Evolutionary conservation across 2,329 filamentous ascomycete genomes (phyloP).

Genomic region (Neocucurbitaria cava): DNA sequence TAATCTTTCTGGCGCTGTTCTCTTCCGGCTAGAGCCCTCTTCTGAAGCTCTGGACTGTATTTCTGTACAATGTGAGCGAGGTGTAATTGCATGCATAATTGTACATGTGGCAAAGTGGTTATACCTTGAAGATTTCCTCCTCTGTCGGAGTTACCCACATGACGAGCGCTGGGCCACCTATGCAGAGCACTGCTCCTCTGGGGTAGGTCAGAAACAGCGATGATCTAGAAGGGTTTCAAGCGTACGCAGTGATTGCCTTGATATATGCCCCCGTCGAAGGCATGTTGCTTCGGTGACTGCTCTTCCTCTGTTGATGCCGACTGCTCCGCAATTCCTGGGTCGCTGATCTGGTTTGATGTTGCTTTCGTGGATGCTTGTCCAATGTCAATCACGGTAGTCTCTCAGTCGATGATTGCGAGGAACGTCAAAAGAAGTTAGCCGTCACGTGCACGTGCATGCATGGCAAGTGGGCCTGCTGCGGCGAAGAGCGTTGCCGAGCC

Average conservation of each 20-base stretch:
- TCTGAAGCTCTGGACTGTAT: constrained; percentile 95
- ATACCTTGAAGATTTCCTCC: constrained; percentile 82
- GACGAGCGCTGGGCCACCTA: constrained; percentile 86
- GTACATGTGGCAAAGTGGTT: constrained; percentile 20
- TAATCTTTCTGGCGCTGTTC: constrained; percentile 82
- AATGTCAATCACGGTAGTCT: background rate
- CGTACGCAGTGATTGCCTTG: constrained; percentile 46
- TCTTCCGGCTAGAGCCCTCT: constrained; percentile 80
- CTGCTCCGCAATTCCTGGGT: background rate
- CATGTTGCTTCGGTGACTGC: constrained; percentile 24
- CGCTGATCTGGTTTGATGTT: background rate
- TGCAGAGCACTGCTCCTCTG: constrained; percentile 74
- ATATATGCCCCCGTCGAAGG: constrained; percentile 37
- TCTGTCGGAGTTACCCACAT: constrained; percentile 82
- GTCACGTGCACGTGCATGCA: background rate
- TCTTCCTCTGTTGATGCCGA: background rate
- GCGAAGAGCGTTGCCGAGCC: constrained; percentile 13
- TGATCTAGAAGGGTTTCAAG: constrained; percentile 7
- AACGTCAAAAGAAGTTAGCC: constrained; percentile 3
- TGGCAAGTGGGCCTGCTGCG: no score
- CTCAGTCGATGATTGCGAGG: constrained; percentile 3
- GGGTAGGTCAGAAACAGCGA: constrained; percentile 25
- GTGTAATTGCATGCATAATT: background rate
- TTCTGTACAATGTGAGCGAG: constrained; percentile 53
- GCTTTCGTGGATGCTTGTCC: background rate